Conservation (phyloP, 2,329 filamentous ascomycete species). For the Aotearoamyces nothofagi region DNA sequence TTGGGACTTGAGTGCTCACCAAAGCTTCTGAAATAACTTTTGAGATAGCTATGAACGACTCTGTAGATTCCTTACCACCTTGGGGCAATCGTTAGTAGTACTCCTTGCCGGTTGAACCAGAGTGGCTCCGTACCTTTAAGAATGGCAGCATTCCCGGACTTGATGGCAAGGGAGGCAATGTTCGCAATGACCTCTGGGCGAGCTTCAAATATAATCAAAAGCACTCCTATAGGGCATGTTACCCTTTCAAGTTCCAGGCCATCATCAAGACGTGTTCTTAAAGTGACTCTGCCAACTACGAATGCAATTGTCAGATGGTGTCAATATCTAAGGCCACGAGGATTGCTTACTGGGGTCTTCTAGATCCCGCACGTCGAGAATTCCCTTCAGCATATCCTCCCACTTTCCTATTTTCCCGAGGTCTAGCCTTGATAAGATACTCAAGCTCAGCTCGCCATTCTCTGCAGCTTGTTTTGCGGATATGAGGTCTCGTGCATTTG, state of each 20-base stretch:
- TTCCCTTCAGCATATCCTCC: slow-evolving; percentile 94
- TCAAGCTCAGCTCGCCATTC: slow-evolving; percentile 62
- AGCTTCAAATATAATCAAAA: slow-evolving; percentile 96
- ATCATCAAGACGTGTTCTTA: slow-evolving; percentile 77
- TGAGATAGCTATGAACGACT: slow-evolving; percentile 89
- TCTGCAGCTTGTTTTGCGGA: slow-evolving; percentile 58
- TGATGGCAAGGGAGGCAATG: slow-evolving; percentile 88
- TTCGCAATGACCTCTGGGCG: slow-evolving; percentile 97
- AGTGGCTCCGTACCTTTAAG: slow-evolving; percentile 54
- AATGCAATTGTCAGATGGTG: slow-evolving; percentile 3
- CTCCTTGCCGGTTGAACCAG: background rate
- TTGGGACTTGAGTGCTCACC: slow-evolving; percentile 57
- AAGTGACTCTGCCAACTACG: slow-evolving; percentile 66
- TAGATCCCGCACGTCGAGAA: slow-evolving; percentile 71
- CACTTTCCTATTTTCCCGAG: slow-evolving; percentile 79
- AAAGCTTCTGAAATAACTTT: slow-evolving; percentile 70
- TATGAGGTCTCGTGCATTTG: slow-evolving; percentile 73
- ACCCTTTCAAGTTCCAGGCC: slow-evolving; percentile 74
- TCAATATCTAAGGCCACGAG: background rate
- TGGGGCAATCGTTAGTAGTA: slow-evolving; percentile 4
- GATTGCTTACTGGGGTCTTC: slow-evolving; percentile 61
- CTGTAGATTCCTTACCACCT: slow-evolving; percentile 87
- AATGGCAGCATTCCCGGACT: slow-evolving; percentile 93
- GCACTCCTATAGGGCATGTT: slow-evolving; percentile 89
- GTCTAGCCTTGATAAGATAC: slow-evolving; percentile 78